Evolutionary conservation across 2,329 filamentous ascomycete species (phyloP).

Genomic region (Diaporthe longicolla): DNA sequence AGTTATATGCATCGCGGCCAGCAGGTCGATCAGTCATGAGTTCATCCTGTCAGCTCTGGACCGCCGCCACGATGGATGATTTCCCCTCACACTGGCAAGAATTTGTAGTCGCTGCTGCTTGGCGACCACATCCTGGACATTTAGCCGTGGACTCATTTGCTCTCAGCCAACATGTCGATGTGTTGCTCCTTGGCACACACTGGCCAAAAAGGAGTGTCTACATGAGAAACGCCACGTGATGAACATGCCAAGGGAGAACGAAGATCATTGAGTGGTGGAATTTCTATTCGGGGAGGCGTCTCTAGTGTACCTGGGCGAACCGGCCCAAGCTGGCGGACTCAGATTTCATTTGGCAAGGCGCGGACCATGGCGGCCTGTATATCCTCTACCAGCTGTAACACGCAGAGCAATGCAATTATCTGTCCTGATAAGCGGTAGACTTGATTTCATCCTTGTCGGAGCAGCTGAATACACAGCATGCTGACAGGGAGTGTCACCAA

Average conservation of each 20-base stretch:
- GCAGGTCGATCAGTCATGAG: not conserved
- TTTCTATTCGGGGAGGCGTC: not conserved
- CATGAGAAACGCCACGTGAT: not conserved
- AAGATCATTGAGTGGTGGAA: constrained; percentile 16
- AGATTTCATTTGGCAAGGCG: constrained; percentile 14
- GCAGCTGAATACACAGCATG: not conserved
- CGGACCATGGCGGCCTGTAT: not conserved
- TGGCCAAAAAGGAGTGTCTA: too few species aligned
- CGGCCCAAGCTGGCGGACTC: not conserved
- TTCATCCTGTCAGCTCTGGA: not conserved
- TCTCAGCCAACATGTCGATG: not conserved
- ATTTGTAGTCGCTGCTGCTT: not conserved
- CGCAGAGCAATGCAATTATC: not conserved
- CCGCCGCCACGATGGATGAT: constrained; percentile 9
- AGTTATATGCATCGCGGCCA: not conserved
- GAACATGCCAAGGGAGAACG: not conserved
- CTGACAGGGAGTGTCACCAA: not conserved
- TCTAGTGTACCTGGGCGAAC: constrained; percentile 2
- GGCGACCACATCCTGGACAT: not conserved
- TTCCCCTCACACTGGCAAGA: not conserved
- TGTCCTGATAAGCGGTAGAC: not conserved
- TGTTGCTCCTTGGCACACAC: not conserved
- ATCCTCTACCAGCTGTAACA: not conserved
- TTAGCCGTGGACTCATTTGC: constrained; percentile 5
- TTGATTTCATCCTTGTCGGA: not conserved